Evolutionary conservation across 352 stramenopile species (phyloP).

Genomic region (Globisporangium polare): DNA sequence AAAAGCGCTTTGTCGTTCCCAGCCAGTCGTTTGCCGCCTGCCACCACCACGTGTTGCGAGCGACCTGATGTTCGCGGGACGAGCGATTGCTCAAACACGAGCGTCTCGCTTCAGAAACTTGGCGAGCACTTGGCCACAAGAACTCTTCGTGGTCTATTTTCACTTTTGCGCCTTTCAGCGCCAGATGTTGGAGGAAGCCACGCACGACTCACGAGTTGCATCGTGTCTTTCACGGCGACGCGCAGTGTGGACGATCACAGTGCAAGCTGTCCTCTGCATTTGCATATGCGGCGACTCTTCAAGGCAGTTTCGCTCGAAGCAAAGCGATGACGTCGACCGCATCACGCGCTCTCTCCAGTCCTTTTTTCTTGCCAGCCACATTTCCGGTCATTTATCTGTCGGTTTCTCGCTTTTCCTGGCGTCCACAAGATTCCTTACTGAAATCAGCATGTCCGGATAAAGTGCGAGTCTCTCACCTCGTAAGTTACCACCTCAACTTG

Average conservation of each 20-base stretch:
- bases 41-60: background rate
- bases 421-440: background rate
- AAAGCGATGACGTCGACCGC: slow-evolving; percentile 1
- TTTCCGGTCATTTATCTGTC: slow-evolving; percentile 1
- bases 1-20: too few relatives aligned
- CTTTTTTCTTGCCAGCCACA: background rate
- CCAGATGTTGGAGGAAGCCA: background rate
- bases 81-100: slow-evolving; percentile 1
- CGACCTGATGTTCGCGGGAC: background rate
- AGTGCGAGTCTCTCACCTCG: background rate
- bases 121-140: background rate
- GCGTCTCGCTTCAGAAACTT: slow-evolving; percentile 1
- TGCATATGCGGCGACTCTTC: background rate
- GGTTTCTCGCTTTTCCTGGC: background rate
- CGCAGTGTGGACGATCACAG: too few relatives aligned
- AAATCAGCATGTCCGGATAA: background rate
- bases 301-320: slow-evolving; percentile 8
- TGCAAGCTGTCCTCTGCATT: background rate
- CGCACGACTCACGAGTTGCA: background rate
- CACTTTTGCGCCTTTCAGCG: background rate
- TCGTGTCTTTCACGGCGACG: background rate
- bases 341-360: background rate
- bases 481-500: background rate
- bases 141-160: background rate
- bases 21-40: too few relatives aligned